phyloP scores from a whole-genome alignment of 176 grass and related monocot species.

The Microstegium vimineum region DNA sequence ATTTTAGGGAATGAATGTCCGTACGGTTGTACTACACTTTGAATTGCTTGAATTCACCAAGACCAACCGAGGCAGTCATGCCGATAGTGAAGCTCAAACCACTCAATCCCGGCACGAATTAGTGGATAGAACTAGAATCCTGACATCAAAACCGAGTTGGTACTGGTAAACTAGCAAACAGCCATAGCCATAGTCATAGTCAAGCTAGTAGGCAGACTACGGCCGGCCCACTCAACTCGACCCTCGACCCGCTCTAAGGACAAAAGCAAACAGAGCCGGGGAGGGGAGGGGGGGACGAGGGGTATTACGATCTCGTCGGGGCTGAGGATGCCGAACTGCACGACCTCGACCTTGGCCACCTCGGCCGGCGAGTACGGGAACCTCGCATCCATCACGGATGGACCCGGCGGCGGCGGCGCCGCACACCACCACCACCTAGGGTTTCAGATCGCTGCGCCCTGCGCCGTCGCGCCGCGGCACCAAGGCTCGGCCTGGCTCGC shows the following conservation, averaged over 20 bases:
- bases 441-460: slow-evolving; percentile 31
- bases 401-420: neutral
- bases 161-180: neutral
- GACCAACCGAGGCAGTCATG: neutral
- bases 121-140: neutral
- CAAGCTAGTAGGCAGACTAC: neutral
- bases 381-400: slow-evolving; percentile 67
- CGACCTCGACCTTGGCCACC: slow-evolving; percentile 84
- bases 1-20: neutral
- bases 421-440: slow-evolving; percentile 10
- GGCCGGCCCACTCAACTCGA: neutral
- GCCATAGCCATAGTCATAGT: neutral
- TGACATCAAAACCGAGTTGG: neutral
- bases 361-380: slow-evolving; percentile 93
- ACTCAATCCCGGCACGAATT: neutral
- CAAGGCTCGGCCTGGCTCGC: neutral
- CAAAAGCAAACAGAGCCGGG: slow-evolving; percentile 16
- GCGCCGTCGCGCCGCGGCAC: neutral
- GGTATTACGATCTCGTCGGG: slow-evolving; percentile 94
- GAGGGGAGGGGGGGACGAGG: slow-evolving; percentile 1
- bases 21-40: neutral
- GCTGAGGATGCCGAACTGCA: slow-evolving; percentile 99
- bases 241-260: slow-evolving; percentile 12
- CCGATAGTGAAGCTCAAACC: neutral
- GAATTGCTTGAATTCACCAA: neutral